Percentiles rank a stretch among this genome's conserved stretches.
These are phyloP conservation scores for Apiospora arundinis DNA, from an alignment of 2,329 filamentous ascomycete species.

Conservation along the genomic window DNA sequence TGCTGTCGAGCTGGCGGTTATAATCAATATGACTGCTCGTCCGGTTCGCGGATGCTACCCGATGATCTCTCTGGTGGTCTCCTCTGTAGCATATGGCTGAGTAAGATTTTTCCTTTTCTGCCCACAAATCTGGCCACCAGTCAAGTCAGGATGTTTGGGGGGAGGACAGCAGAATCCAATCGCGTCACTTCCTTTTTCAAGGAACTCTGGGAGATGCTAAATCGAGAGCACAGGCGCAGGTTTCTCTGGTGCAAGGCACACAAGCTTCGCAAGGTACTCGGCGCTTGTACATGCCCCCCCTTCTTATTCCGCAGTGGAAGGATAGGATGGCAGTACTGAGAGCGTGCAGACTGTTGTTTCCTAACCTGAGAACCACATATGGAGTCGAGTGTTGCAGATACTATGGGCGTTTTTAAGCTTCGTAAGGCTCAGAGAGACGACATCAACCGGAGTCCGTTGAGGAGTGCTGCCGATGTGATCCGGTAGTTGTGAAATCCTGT, in stretches of 20 bases:
- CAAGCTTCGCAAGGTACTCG: constrained; percentile 19
- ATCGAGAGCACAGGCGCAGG: constrained; percentile 13
- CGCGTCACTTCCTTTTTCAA: constrained; percentile 6
- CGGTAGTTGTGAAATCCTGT: constrained; percentile 6
- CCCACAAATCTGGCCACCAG: background rate
- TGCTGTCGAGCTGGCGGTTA: constrained; percentile 4
- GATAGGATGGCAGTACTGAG: constrained; percentile 1
- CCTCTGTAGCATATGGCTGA: background rate
- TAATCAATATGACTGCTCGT: constrained; percentile 11
- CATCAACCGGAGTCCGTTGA: background rate
- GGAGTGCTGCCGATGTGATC: constrained; percentile 6
- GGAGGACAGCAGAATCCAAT: constrained; percentile 7
- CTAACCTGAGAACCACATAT: constrained; percentile 15
- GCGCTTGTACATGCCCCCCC: constrained; percentile 17
- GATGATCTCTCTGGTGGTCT: background rate
- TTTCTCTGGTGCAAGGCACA: constrained; percentile 15
- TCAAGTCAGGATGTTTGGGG: background rate
- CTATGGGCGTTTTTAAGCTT: constrained; percentile 20
- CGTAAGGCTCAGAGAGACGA: constrained; percentile 12
- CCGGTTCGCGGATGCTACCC: background rate
- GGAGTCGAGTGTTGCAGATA: constrained; percentile 8
- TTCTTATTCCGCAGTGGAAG: constrained; percentile 13
- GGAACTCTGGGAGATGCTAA: background rate
- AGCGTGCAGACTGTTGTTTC: constrained; percentile 4
- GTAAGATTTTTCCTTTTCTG: background rate